Conservation (phyloP, 192 early-diverging fungal species). For the Diversispora eburnea region DNA sequence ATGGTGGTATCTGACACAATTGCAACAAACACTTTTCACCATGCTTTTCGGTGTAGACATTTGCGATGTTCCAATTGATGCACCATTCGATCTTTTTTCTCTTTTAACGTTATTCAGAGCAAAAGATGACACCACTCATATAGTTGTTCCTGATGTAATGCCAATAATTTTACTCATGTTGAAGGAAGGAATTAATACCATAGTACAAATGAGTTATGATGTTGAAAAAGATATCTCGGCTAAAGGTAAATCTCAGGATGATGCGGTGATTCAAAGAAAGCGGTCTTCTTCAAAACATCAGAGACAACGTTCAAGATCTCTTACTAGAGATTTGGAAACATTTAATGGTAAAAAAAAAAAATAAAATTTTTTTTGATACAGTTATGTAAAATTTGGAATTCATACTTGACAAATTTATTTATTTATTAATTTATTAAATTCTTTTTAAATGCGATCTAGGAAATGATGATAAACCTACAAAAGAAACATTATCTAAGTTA, state of each 20-base stretch:
- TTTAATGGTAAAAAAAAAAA: constrained; percentile 17
- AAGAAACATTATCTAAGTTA: constrained; percentile 33
- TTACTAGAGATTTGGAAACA: not conserved
- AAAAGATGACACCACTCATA: constrained; percentile 29
- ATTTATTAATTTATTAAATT: not conserved
- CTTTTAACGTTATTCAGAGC: constrained; percentile 41
- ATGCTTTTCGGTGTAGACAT: constrained; percentile 57
- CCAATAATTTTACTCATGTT: constrained; percentile 47
- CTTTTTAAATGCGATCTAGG: not conserved
- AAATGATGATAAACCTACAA: constrained; percentile 3
- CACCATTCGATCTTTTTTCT: constrained; percentile 45
- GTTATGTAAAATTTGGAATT: not conserved
- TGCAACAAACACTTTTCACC: constrained; percentile 53
- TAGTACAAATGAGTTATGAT: constrained; percentile 27
- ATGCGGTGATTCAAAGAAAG: constrained; percentile 15
- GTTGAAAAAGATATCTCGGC: not conserved
- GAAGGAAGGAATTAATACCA: constrained; percentile 40
- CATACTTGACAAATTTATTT: too few species aligned
- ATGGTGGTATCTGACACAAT: constrained; percentile 55
- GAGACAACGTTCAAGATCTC: constrained; percentile 7
- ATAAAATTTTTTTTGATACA: not conserved
- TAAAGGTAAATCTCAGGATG: constrained; percentile 12
- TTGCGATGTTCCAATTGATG: constrained; percentile 45
- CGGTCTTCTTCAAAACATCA: not conserved
- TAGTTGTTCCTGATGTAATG: constrained; percentile 46